These are phyloP conservation scores for Ajuga reptans DNA, from an alignment of 305 asterid genomes.

Conservation along the genomic window DNA sequence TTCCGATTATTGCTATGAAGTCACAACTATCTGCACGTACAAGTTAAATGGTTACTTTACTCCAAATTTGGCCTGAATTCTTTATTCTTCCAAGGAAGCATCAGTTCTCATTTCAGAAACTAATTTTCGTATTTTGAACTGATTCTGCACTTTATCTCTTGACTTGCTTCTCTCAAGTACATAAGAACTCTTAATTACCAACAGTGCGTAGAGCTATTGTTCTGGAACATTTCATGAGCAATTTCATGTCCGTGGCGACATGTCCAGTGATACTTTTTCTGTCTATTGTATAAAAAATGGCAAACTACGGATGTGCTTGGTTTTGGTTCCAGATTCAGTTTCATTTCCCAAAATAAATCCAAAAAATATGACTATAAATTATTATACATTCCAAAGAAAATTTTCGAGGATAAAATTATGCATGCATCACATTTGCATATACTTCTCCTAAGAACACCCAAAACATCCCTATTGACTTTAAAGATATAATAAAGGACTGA, in stretches of 20 bases:
- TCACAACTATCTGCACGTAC: neutral
- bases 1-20: neutral
- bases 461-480: neutral
- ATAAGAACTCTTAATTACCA: neutral
- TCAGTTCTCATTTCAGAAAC: constrained; percentile 4
- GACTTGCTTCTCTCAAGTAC: neutral
- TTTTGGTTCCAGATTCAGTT: neutral
- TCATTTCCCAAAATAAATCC: neutral
- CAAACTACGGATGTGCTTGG: neutral
- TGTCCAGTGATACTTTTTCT: neutral
- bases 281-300: neutral
- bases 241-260: neutral
- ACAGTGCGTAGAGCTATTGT: neutral
- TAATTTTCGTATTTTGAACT: neutral
- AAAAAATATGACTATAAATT: neutral
- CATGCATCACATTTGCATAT: neutral
- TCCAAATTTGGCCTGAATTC: constrained; percentile 12
- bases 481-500: neutral
- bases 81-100: neutral
- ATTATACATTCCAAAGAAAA: neutral
- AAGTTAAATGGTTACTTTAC: neutral
- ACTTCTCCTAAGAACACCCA: neutral
- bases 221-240: neutral
- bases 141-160: neutral
- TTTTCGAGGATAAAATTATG: neutral